Base-by-base conservation (phyloP, 768 basidiomycete genomes). In the Cystobasidium onofrii region DNA sequence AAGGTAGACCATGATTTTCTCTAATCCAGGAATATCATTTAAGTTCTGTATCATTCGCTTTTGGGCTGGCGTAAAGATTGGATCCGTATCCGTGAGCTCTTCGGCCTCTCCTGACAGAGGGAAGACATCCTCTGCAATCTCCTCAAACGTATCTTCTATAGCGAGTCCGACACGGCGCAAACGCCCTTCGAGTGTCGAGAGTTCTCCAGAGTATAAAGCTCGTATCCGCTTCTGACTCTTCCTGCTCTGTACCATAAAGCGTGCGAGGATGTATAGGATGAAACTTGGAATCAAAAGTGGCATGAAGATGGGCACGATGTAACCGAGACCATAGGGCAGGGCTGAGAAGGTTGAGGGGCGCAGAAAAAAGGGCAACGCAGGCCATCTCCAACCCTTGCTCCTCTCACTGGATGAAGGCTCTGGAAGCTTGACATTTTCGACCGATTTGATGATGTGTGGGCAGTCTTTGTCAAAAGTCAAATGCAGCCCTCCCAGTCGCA, bases 81-180 rank as follows among this genome's bases (percentile, higher is more conserved):
- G 41, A 55, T 74, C 73, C 23, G 73, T 73, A 18, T 34, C 73
- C 12, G 31, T 44, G 1, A 29, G 23, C 2, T 31, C 41, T 29
- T 55, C 50, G 7, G 41, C 15, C 9, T 36, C 73, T 4, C 73
- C 64, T 15, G 66, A 34, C 18, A 65, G 65, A 18, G 44, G 63
- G 23, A 64, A 52, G 29, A 69, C 64, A n/a, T 64, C 50, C 23
- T 69, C 73, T 31, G 63, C 73, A 15, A 74, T 41, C 46, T 66
- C 65, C n/a, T 73, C 65, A 39, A 69, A 66, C 25, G 65, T 66
- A 33, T 74, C 64, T 34, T 74, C 73, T 9, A 74, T 17, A n/a
- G 65, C 65, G 29, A 74, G 63, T 1, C 62, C 62, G 25, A 74
- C 73, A 10, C 65, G 36, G 18, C 64, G 36, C 3, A 74, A 43